A percentile compares a stretch with the other conserved stretches of the same genome.
phyloP scores from a whole-genome alignment of 805 yeast genomes.

The Barnettozyma salicaria region DNA sequence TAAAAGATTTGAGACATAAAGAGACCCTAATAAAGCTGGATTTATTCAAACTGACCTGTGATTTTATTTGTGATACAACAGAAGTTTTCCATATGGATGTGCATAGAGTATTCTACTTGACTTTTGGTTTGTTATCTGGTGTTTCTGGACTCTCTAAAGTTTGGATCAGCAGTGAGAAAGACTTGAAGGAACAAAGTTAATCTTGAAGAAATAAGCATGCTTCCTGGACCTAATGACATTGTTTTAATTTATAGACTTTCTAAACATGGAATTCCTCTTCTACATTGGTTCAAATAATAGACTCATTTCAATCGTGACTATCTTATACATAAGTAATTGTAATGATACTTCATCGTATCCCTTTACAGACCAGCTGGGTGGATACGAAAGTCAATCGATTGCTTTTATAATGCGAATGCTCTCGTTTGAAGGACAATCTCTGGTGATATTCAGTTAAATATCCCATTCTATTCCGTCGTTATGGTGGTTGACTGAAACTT shows the following conservation, averaged over 20 bases:
- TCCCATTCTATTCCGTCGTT: conserved; percentile 2
- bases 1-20: conserved; percentile 31
- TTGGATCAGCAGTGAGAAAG: conserved; percentile 20
- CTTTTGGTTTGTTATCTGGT: conserved; percentile 23
- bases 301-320: no score
- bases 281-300: neutral
- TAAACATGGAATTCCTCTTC: no score
- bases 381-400: no score
- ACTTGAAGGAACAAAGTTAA: conserved; percentile 12
- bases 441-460: neutral
- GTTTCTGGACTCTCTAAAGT: conserved; percentile 23
- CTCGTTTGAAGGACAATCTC: no score
- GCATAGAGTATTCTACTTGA: conserved; percentile 18
- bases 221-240: no score
- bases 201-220: no score
- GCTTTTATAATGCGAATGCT: no score
- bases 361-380: no score
- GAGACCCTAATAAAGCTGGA: conserved; percentile 35
- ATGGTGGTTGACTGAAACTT: conserved; percentile 11
- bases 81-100: conserved; percentile 37
- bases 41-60: conserved; percentile 37
- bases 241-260: no score
- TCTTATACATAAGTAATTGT: no score
- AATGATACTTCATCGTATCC: no score
- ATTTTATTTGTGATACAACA: conserved; percentile 42